Evolutionary conservation across 1,139 yeast species (phyloP), one percentile per base, ranked within the genome.

Genomic region (Debaryomycetaceae sp.): DNA sequence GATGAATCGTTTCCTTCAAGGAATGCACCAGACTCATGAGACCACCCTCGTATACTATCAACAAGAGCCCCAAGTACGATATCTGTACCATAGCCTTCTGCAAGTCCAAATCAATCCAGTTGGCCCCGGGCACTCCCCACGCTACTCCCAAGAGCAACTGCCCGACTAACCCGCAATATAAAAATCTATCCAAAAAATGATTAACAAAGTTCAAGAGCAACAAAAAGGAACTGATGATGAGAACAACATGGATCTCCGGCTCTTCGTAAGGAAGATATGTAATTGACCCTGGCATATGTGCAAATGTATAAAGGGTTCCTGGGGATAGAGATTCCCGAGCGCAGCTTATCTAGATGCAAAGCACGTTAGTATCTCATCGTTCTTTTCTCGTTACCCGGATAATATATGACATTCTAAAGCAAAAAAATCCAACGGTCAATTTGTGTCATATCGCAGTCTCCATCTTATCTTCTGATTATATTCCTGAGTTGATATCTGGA

Each of bases 1-100:
- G 39, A 17, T 24, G 13, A 13, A 44, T 13, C 22, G 42, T 45
- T 17, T 38, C 42, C 22, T 42, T 44, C 34, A 44, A 24, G 17
- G 22, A 33, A 23, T 39, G 42, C 11, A 42, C 34, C 9, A 44
- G 34, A 9, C 45, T 44, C 24, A 36, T 22, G 6, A 43, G 24
- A 5, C 46, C 46, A 8, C 46, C 46, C 34, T 43, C 46, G 31
- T 24, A 43, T 8, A 43, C 43, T 43, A 43, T 43, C 24, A 43
- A 33, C 20, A 43, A 17, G 11, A 43, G 37, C 6, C 46, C 46
- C 24, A 43, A 22, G 34, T 43, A 43, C 7, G 44, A 36, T 9
- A 43, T 24, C 27, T 37, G 8, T 40, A 43, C 34, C 6, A 43
- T 31, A 14, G 41, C 38, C 17, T 43, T 37, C 33, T 43, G 45